Percentiles rank a stretch among this genome's conserved stretches.
Evolutionary conservation across 176 grass and related monocot genomes (phyloP).

Genomic region (Panicum miliaceum): DNA sequence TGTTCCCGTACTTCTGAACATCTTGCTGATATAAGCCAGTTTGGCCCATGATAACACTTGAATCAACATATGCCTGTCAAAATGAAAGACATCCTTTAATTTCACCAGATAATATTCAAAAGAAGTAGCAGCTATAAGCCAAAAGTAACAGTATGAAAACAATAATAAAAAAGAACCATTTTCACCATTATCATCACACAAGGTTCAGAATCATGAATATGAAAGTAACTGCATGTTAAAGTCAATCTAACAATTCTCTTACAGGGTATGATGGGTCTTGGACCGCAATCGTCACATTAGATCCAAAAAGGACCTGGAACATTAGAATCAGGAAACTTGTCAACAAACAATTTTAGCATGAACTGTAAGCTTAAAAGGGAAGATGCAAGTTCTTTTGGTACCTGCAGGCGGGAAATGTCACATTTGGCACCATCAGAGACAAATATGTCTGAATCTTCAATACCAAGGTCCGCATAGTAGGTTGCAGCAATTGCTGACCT

Average conservation of each 20-base stretch:
- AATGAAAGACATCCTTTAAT: constrained; percentile 31
- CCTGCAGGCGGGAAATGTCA: constrained; percentile 98
- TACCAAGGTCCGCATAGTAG: constrained; percentile 86
- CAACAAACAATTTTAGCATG: constrained; percentile 4
- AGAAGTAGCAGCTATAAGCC: constrained; percentile 2
- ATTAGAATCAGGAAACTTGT: constrained; percentile 28
- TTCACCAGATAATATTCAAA: background rate
- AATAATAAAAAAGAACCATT: background rate
- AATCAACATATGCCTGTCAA: constrained; percentile 91
- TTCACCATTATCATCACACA: constrained; percentile 3
- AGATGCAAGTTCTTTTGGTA: constrained; percentile 29
- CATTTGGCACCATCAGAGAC: constrained; percentile 99
- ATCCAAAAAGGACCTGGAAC: constrained; percentile 91
- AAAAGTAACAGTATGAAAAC: constrained; percentile 8
- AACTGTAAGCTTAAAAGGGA: constrained; percentile 7
- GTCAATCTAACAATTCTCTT: constrained; percentile 33
- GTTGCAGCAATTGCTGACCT: constrained; percentile 82
- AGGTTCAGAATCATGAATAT: background rate
- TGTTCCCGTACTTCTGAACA: constrained; percentile 79
- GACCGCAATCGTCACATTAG: constrained; percentile 78
- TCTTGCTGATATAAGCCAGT: constrained; percentile 80
- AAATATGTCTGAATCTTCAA: constrained; percentile 87
- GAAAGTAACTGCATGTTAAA: background rate
- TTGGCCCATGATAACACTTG: constrained; percentile 90
- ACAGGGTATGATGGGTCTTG: constrained; percentile 99